Evolutionary conservation across 2,329 filamentous ascomycete genomes (phyloP).

Genomic region (Huntiella savannae): DNA sequence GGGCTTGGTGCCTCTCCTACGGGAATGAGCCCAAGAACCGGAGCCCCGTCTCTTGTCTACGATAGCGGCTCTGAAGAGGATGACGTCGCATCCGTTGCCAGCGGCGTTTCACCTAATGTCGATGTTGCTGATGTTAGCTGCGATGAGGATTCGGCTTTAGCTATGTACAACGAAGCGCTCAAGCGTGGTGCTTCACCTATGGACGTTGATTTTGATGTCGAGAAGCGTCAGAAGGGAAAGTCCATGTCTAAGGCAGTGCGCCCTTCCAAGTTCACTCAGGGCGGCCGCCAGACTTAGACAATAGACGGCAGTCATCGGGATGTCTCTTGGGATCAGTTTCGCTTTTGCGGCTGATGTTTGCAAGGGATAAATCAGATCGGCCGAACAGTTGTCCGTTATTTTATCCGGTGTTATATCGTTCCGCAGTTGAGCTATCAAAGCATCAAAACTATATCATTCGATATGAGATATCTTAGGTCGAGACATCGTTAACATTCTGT

Average conservation of each 20-base stretch:
- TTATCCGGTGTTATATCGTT: neutral
- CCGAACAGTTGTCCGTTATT: neutral
- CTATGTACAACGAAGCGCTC: neutral
- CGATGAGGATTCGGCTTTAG: constrained; percentile 5
- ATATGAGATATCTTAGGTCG: neutral
- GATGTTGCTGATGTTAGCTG: constrained; percentile 10
- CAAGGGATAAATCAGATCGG: too few species aligned
- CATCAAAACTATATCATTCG: neutral
- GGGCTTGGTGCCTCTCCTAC: constrained; percentile 27
- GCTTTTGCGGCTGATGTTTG: too few species aligned
- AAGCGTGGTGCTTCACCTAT: constrained; percentile 6
- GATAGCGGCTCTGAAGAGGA: constrained; percentile 65
- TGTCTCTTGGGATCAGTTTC: too few species aligned
- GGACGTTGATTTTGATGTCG: constrained; percentile 3
- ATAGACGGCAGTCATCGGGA: neutral
- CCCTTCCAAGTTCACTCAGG: constrained; percentile 2
- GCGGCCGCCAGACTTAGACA: constrained; percentile 3
- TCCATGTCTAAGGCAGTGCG: constrained; percentile 2
- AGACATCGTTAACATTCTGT: neutral
- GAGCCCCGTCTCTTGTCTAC: constrained; percentile 60
- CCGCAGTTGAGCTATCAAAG: neutral
- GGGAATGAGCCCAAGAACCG: constrained; percentile 51
- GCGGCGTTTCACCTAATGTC: constrained; percentile 7
- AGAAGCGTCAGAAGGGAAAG: constrained; percentile 3
- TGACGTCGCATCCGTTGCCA: constrained; percentile 9